Base-by-base conservation (phyloP, 2,329 filamentous ascomycete species). In the Epichloe baconii region DNA sequence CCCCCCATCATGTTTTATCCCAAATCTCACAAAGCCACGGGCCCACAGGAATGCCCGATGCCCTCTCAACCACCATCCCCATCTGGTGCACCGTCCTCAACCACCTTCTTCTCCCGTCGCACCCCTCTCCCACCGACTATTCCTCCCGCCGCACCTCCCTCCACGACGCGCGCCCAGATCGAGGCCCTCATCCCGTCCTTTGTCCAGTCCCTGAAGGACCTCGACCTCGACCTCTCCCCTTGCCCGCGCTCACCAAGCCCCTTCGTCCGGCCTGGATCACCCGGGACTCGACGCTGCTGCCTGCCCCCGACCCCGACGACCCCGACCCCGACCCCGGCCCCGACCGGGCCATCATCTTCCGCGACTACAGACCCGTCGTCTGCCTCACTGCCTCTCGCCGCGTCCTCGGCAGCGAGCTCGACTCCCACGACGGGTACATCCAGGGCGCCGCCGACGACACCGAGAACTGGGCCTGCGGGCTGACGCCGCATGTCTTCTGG, bases 361-460 rank as follows among this genome's bases (percentile, higher is more conserved):
- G 74, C 1, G 73, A 77, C 11, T 88, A 80, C 61, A 76, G 86
- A 58, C 81, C 87, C 0, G 71, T 97, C 3, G 77, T 97, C 21
- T 86, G 93, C 61, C 93, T 88, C 63, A 96, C 89, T 1, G 85
- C 88, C 12, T 95, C 88, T 1, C 77, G 82, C 35, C 76, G 85
- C 15, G 82, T 89, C 1, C 69, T 70, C 2, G 85, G 82, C 12
- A 80, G 78, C 3, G 87, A 91, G 63, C 61, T 63, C 34, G 73
- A 72, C 2, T 85, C 82, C 21, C 79, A 77, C 0, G 64, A 67
- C 4, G 23, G 23, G 23, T 98, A 98, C 62, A 85, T 98, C 53
- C 93, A 97, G 68, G 93, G 93, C 48, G 91, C 91, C 0, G 93
- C 86, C 2, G 93, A 98, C 66, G 93, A 98, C 64, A 88, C 86